Base-by-base conservation (phyloP, 257 asterid species). In the Fraxinus americana region DNA sequence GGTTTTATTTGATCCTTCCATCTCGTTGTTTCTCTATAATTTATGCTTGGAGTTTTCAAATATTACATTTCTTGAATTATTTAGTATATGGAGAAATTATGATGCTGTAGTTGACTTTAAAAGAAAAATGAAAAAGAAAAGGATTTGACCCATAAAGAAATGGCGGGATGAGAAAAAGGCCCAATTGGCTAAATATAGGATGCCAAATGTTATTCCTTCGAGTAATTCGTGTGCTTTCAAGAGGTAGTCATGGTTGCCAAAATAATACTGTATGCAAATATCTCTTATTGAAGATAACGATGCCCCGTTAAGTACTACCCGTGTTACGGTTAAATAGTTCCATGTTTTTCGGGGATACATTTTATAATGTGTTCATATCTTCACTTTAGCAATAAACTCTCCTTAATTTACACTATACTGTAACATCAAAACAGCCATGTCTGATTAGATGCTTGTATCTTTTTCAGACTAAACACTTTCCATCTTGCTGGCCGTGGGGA, bases 401-500 rank as follows among this genome's bases (percentile, higher is more conserved):
- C 69, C 39, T 4, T 30, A 17, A 52, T 70, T n/a, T 34, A 32
- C 39, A 7, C 12, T 38, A 67, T 61, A 12, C 25, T 71, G 54
- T 73, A 70, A n/a, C 34, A 13, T 36, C 21, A 45, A 73, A 68
- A 11, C n/a, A 43, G n/a, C 70, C 43, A 29, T 21, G 17, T 43
- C 77, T 76, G 29, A 78, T 83, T 59, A 72, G 82, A 73, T 65
- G 74, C 71, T 79, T 54, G 75, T 72, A n/a, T 67, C 19, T 10
- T 80, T 85, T 83, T 52, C 91, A 96, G 99, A 59, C 88, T 96
- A 63, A 93, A 96, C 83, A 96, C 99, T 32, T 96, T 93, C 81
- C 99, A 96, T 89, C 92, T 93, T 77, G 99, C 99, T 54, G 99
- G 99, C 30, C 97, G 98, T 75, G 99, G 99, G 21, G 99, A 96